Percentiles rank a stretch among this genome's conserved stretches.
These are phyloP conservation scores for Cutaneotrichosporon cutaneum DNA, from an alignment of 1,284 basidiomycete species.

Conservation along the genomic window DNA sequence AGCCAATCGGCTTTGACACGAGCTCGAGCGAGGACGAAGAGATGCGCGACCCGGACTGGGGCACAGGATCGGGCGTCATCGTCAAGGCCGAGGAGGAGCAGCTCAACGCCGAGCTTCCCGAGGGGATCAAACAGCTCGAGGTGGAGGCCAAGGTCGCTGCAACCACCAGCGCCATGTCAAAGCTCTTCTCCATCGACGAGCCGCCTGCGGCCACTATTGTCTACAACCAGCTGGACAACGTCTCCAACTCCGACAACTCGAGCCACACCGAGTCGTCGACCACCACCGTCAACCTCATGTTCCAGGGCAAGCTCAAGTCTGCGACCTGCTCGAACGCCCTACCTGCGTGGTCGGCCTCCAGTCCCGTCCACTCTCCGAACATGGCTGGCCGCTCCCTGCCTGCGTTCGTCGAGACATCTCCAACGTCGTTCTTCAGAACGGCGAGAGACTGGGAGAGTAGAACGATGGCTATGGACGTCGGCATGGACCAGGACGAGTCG, in stretches of 20 bases:
- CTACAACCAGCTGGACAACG: slow-evolving; percentile 39
- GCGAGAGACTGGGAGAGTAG: slow-evolving; percentile 23
- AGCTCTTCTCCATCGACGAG: slow-evolving; percentile 39
- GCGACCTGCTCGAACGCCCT: slow-evolving; percentile 32
- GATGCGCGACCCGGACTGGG: slow-evolving; percentile 43
- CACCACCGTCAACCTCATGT: slow-evolving; percentile 21
- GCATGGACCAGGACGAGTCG: slow-evolving; percentile 34
- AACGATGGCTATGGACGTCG: slow-evolving; percentile 31
- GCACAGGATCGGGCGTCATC: slow-evolving; percentile 35
- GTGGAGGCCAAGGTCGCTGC: slow-evolving; percentile 37
- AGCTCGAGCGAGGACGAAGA: slow-evolving; percentile 48
- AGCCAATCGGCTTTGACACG: slow-evolving; percentile 28
- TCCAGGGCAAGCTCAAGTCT: slow-evolving; percentile 34
- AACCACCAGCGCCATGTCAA: slow-evolving; percentile 45
- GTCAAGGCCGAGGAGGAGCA: slow-evolving; percentile 35
- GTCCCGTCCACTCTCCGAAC: slow-evolving; percentile 41
- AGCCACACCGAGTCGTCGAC: slow-evolving; percentile 30
- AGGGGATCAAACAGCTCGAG: slow-evolving; percentile 32
- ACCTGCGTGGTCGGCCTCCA: slow-evolving; percentile 38
- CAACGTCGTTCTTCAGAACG: slow-evolving; percentile 31
- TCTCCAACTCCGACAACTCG: slow-evolving; percentile 30
- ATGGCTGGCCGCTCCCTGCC: slow-evolving; percentile 21
- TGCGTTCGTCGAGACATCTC: slow-evolving; percentile 30
- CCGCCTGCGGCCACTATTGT: slow-evolving; percentile 24
- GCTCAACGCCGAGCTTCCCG: slow-evolving; percentile 34